Evolutionary conservation across 352 stramenopile genomes (phyloP).

Genomic region (Pythium vanterpoolii): DNA sequence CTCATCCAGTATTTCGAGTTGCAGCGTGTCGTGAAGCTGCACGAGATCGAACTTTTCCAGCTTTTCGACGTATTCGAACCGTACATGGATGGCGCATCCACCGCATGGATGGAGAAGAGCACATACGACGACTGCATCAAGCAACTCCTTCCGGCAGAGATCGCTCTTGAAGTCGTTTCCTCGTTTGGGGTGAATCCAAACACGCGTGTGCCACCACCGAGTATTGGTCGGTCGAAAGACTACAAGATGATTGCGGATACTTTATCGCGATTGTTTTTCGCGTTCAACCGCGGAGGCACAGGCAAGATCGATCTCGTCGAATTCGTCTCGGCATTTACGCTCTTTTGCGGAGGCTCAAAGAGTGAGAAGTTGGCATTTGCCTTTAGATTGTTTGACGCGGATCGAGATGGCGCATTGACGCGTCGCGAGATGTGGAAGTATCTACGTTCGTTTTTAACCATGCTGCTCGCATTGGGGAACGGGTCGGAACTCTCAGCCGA

Average conservation of each 20-base stretch:
- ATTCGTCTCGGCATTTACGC: conserved; percentile 92
- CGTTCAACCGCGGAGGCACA: conserved; percentile 81
- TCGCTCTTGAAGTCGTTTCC: conserved; percentile 48
- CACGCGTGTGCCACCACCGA: conserved; percentile 49
- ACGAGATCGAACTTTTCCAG: conserved; percentile 60
- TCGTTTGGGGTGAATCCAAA: conserved; percentile 67
- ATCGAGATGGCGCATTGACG: conserved; percentile 88
- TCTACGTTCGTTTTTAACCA: conserved; percentile 92
- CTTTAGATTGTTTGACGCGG: conserved; percentile 89
- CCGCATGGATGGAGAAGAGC: conserved; percentile 73
- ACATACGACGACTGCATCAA: conserved; percentile 73
- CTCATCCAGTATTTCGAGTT: conserved; percentile 81
- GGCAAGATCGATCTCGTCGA: conserved; percentile 86
- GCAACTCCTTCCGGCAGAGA: conserved; percentile 49
- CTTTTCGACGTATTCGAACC: conserved; percentile 75
- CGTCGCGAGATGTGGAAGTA: conserved; percentile 92
- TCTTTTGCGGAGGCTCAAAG: conserved; percentile 95
- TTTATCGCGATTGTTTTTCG: conserved; percentile 79
- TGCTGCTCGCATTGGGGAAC: conserved; percentile 93
- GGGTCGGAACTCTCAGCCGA: conserved; percentile 77
- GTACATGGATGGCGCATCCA: conserved; percentile 50
- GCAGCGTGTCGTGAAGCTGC: conserved; percentile 68
- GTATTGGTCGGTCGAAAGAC: conserved; percentile 61
- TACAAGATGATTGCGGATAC: conserved; percentile 76
- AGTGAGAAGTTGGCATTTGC: conserved; percentile 93